Conservation (phyloP, 305 asterid species). For the Fraxinus albicans region DNA sequence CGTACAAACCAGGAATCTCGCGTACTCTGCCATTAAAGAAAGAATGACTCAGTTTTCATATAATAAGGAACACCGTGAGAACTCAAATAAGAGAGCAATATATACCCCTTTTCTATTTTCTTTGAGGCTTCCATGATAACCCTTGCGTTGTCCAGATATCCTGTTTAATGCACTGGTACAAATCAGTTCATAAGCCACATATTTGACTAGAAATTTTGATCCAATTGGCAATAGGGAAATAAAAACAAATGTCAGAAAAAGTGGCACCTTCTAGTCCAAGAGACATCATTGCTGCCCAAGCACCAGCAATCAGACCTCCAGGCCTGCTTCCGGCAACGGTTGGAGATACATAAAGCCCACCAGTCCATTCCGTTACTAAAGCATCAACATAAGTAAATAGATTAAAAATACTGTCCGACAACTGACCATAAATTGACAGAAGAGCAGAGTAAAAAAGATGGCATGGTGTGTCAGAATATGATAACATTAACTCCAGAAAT, state of each 20-base stretch:
- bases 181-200: slow-evolving; percentile 25
- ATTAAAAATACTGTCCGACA: too few species aligned
- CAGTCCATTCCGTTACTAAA: slow-evolving; percentile 97
- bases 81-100: background rate
- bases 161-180: too few species aligned
- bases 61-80: slow-evolving; percentile 5
- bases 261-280: slow-evolving; percentile 79
- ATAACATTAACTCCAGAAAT: background rate
- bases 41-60: too few species aligned
- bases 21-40: slow-evolving; percentile 46
- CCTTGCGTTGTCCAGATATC: slow-evolving; percentile 85
- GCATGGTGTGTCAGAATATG: background rate
- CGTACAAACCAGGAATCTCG: slow-evolving; percentile 64
- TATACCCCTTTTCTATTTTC: slow-evolving; percentile 81
- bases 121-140: slow-evolving; percentile 94
- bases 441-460: background rate
- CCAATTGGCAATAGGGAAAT: background rate
- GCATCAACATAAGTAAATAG: slow-evolving; percentile 16
- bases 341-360: slow-evolving; percentile 94
- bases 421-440: too few species aligned
- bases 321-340: slow-evolving; percentile 98
- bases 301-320: slow-evolving; percentile 96
- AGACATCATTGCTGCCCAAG: slow-evolving; percentile 99
- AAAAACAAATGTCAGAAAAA: slow-evolving; percentile 7
- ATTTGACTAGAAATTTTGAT: slow-evolving; percentile 15